Percentiles rank a stretch among this genome's conserved stretches.
phyloP scores from a whole-genome alignment of 2,329 filamentous ascomycete species.

The Escovopsis sp. region DNA sequence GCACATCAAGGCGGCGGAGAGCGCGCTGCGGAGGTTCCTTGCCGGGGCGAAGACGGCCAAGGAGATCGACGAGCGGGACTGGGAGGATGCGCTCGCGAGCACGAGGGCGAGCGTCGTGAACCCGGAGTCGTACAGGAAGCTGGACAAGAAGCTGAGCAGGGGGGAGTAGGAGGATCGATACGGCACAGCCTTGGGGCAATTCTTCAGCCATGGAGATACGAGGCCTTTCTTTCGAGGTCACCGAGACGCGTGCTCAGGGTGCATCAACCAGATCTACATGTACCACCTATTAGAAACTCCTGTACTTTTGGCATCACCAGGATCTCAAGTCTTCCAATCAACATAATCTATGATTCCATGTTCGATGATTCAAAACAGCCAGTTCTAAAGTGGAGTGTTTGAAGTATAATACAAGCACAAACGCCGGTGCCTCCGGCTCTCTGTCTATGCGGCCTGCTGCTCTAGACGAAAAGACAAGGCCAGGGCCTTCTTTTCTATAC shows the following conservation, averaged over 20 bases:
- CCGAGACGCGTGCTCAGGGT: too few relatives aligned
- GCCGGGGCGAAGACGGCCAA: slow-evolving; percentile 10
- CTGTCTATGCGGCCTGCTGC: slow-evolving; percentile 17
- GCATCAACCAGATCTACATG: too few relatives aligned
- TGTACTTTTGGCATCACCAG: too few relatives aligned
- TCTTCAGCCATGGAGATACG: too few relatives aligned
- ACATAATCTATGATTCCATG: too few relatives aligned
- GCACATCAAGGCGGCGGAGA: slow-evolving; percentile 33
- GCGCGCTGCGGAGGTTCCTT: slow-evolving; percentile 28
- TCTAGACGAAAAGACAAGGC: too few relatives aligned
- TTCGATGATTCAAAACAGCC: too few relatives aligned
- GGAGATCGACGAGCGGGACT: slow-evolving; percentile 26
- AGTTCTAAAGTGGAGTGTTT: slow-evolving; percentile 16
- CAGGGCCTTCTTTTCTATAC: too few relatives aligned
- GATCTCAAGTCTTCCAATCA: too few relatives aligned
- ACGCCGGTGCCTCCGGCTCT: slow-evolving; percentile 14
- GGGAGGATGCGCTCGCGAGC: slow-evolving; percentile 34
- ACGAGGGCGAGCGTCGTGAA: slow-evolving; percentile 35
- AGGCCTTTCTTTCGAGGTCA: too few relatives aligned
- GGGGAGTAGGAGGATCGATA: slow-evolving; percentile 19
- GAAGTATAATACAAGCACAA: slow-evolving; percentile 18
- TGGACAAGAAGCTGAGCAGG: slow-evolving; percentile 19
- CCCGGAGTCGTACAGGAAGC: slow-evolving; percentile 25
- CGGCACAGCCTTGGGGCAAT: too few relatives aligned
- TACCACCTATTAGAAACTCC: too few relatives aligned